Conservation (phyloP, 1,284 basidiomycete species). For the Serendipita sp. region DNA sequence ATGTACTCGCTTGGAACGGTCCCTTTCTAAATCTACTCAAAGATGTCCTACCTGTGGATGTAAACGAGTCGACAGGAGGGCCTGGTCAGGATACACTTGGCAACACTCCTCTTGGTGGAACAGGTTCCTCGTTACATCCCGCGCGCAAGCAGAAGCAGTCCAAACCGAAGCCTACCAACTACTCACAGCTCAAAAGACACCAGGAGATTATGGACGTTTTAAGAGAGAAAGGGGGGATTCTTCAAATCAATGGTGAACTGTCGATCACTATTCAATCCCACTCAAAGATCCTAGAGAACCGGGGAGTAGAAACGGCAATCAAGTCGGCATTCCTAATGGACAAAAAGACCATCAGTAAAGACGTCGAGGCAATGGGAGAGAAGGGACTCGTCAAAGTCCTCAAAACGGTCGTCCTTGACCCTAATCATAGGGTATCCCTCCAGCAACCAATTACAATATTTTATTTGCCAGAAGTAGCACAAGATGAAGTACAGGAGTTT, state of each 20-base stretch:
- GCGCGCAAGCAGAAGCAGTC: not conserved
- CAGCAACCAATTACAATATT: constrained; percentile 41
- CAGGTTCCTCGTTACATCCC: no score
- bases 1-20: no score
- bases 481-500: constrained; percentile 31
- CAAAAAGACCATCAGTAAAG: constrained; percentile 48
- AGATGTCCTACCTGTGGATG: no score
- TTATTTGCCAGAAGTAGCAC: constrained; percentile 40
- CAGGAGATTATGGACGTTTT: constrained; percentile 57
- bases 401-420: constrained; percentile 38
- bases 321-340: constrained; percentile 26
- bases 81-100: no score
- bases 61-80: no score
- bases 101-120: no score
- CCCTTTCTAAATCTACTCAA: no score
- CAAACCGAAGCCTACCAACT: constrained; percentile 26
- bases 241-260: constrained; percentile 40
- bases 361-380: constrained; percentile 44
- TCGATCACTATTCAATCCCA: constrained; percentile 44
- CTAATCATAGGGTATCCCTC: constrained; percentile 30
- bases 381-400: constrained; percentile 51
- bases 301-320: constrained; percentile 36
- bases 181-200: constrained; percentile 60
- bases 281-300: constrained; percentile 41
- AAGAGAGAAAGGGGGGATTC: constrained; percentile 45